These are phyloP conservation scores for Arabidopsis arenosa DNA, from an alignment of 345 rosid genomes.

Conservation along the genomic window DNA sequence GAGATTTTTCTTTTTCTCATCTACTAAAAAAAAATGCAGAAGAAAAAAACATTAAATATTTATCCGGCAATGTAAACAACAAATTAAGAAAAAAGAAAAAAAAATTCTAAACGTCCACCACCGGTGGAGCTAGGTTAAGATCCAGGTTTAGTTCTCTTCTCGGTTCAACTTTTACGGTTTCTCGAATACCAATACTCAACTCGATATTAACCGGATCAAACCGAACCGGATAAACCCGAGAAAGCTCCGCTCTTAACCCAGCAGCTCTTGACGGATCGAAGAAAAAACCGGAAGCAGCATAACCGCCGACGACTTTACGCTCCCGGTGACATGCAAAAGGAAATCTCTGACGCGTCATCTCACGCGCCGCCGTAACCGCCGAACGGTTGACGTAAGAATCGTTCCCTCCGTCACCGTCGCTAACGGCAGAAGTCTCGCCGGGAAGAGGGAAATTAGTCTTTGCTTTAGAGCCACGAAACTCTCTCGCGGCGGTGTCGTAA, in stretches of 20 bases:
- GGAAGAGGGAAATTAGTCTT: constrained; percentile 68
- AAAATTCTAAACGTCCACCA: constrained; percentile 56
- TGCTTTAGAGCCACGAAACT: constrained; percentile 70
- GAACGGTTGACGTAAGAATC: constrained; percentile 48
- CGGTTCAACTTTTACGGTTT: constrained; percentile 51
- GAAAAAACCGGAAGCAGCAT: constrained; percentile 47
- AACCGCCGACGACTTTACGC: constrained; percentile 23
- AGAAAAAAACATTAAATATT: constrained; percentile 19
- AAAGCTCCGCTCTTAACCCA: constrained; percentile 42
- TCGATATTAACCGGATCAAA: constrained; percentile 48
- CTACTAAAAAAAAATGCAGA: constrained; percentile 8
- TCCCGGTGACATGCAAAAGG: constrained; percentile 58
- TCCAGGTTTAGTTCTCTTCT: constrained; percentile 52
- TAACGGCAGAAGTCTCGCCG: constrained; percentile 18
- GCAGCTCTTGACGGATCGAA: constrained; percentile 48
- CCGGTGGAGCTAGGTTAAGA: constrained; percentile 75
- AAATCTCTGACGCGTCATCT: constrained; percentile 48
- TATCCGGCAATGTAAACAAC: not conserved
- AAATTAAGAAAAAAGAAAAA: not conserved
- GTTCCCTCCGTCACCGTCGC: constrained; percentile 32
- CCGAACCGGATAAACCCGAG: constrained; percentile 55
- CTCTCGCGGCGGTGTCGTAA: constrained; percentile 68
- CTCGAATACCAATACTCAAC: constrained; percentile 36
- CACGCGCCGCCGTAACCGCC: constrained; percentile 44
- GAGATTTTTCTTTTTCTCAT: not conserved